Conservation (phyloP, 768 basidiomycete genomes). For the Pleurotus sapidus region DNA sequence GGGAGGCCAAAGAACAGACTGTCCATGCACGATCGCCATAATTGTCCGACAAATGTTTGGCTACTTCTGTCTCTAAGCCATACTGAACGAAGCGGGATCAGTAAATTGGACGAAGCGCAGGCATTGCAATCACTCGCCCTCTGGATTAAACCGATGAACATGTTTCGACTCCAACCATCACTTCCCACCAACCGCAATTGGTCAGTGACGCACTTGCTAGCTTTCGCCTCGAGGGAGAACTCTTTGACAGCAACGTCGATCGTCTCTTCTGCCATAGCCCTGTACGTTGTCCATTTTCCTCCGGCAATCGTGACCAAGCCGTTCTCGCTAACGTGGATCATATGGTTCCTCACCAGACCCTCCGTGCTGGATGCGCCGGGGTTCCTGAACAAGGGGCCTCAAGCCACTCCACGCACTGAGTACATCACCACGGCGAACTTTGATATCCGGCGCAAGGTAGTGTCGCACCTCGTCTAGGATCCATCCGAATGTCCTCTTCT, state of each 20-base stretch:
- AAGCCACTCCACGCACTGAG: conserved; percentile 94
- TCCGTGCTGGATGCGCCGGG: conserved; percentile 68
- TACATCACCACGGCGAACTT: conserved; percentile 92
- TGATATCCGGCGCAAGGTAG: conserved; percentile 90
- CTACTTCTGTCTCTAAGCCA: conserved; percentile 88
- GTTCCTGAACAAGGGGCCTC: conserved; percentile 87
- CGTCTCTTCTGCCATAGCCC: conserved; percentile 94
- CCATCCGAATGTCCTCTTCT: conserved; percentile 97
- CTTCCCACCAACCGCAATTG: conserved; percentile 83
- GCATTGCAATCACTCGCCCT: conserved; percentile 45
- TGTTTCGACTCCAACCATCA: conserved; percentile 92
- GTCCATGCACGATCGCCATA: conserved; percentile 98
- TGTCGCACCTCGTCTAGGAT: conserved; percentile 89
- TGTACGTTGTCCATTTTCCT: conserved; percentile 99
- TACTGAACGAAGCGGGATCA: conserved; percentile 46
- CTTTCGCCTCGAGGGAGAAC: conserved; percentile 60
- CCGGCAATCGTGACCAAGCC: conserved; percentile 94
- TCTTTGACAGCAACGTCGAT: conserved; percentile 83
- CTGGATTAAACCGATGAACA: conserved; percentile 96
- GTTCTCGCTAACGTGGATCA: conserved; percentile 78
- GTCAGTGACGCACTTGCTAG: conserved; percentile 73
- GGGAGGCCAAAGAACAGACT: conserved; percentile 76
- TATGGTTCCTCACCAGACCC: conserved; percentile 88
- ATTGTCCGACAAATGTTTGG: conserved; percentile 87
- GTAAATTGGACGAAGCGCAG: not conserved